Evolutionary conservation across 352 stramenopile genomes (phyloP), one percentile per base, ranked within the genome.

Genomic region (Chrysophaeum taylorii): DNA sequence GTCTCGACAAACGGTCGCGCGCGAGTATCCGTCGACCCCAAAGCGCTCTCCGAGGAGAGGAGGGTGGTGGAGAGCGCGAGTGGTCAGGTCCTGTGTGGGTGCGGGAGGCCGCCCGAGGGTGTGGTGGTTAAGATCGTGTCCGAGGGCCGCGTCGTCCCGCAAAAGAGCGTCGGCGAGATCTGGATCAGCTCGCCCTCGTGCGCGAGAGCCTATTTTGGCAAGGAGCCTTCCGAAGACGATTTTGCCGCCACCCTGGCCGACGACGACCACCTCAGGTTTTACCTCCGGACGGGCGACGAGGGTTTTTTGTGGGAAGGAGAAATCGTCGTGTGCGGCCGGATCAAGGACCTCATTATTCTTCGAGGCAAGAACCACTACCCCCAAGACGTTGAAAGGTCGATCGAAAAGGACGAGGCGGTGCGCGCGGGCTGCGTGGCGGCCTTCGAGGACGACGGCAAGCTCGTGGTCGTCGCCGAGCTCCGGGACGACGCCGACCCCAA

Each of bases 271-370:
- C 4, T 2, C 25, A 62, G 7, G 50, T 45, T 45, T 21, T 99
- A 92, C 70, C 76, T 98, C 16, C 84, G 86, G 68, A 98, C 95
- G 2, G 96, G 95, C 5, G 96, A 99, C 83, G 83, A 97, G 37
- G 96, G 95, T 2, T 98, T 99, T 73, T 71, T 99, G 1, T 91
- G 97, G 73, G 80, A 95, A 23, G 77, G 88, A 25, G 91, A 98
- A 69, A 68, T 94, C n/a, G 99, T 98, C 81, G 94, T 99, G 62
- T 98, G 93, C 79, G 96, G 96, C 7, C 85, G 96, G 39, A 87
- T 96, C 52, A 99, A 99, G 79, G 96, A 99, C 76, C 77, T 99
- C 29, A 94, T 99, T 64, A 99, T 99, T 78, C 89, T 99, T 57
- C 86, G 91, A n/a, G 96, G 96, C 9, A 82, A 92, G 0, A 99